Percentiles rank a stretch among this genome's conserved stretches.
phyloP scores from a whole-genome alignment of 148 eudicot species.

The Pharnaceum exiguum region DNA sequence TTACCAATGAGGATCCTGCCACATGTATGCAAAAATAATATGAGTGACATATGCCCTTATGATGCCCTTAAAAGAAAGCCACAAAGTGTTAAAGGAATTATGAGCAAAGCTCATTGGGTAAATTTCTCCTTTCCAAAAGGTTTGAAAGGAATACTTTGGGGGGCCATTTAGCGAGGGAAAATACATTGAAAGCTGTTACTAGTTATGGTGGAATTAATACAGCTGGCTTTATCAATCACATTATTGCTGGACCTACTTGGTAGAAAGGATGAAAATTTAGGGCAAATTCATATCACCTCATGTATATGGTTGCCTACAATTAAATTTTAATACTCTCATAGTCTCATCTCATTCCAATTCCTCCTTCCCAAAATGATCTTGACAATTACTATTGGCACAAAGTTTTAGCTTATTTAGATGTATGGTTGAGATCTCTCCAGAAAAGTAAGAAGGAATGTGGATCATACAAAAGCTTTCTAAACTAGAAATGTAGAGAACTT shows the following conservation, averaged over 20 bases:
- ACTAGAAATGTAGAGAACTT: too few species aligned
- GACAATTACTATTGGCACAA: too few species aligned
- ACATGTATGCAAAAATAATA: slow-evolving; percentile 8
- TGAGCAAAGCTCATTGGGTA: slow-evolving; percentile 15
- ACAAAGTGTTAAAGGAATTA: slow-evolving; percentile 7
- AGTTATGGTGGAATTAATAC: slow-evolving; percentile 12
- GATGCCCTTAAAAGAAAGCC: slow-evolving; percentile 18
- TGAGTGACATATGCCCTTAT: background rate
- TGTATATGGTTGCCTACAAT: too few species aligned
- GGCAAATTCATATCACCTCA: too few species aligned
- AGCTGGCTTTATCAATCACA: slow-evolving; percentile 14
- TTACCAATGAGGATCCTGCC: slow-evolving; percentile 23
- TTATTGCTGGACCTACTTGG: slow-evolving; percentile 10
- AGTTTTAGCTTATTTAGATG: too few species aligned
- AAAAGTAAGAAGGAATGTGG: too few species aligned
- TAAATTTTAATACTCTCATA: too few species aligned
- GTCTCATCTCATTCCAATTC: too few species aligned
- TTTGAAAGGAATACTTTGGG: slow-evolving; percentile 13
- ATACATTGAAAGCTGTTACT: slow-evolving; percentile 14
- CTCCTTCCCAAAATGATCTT: too few species aligned
- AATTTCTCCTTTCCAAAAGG: slow-evolving; percentile 3
- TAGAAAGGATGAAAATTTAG: too few species aligned
- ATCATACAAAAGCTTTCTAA: too few species aligned
- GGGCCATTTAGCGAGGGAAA: slow-evolving; percentile 3
- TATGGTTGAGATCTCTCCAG: too few species aligned